Evolutionary conservation across 352 stramenopile genomes (phyloP).

Genomic region (Pythium sukuiense): DNA sequence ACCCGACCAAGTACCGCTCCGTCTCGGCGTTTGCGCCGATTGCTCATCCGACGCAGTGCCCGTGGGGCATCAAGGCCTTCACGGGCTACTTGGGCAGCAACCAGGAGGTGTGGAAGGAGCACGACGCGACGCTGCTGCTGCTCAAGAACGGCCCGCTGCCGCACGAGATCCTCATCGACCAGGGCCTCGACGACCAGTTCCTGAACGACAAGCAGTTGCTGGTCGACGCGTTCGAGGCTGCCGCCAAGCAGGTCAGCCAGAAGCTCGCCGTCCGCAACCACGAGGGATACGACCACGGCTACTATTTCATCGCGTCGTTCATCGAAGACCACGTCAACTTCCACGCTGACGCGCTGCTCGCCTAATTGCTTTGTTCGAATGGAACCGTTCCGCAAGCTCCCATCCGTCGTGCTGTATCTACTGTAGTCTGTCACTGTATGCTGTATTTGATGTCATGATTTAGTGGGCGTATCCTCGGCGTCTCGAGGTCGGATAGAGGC

Average conservation of each 20-base stretch:
- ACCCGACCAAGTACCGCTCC: conserved; percentile 85
- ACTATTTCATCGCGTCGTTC: conserved; percentile 97
- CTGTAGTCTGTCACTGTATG: no score
- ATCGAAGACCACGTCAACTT: conserved; percentile 95
- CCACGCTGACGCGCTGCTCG: conserved; percentile 87
- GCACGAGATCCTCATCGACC: conserved; percentile 88
- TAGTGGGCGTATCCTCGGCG: conserved; percentile 14
- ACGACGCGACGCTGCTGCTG: conserved; percentile 93
- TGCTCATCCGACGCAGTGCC: conserved; percentile 93
- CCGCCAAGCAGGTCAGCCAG: conserved; percentile 81
- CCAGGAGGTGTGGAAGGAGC: conserved; percentile 81
- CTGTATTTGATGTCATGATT: not conserved
- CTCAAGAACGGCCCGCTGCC: conserved; percentile 58
- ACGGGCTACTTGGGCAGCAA: conserved; percentile 94
- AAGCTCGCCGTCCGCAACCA: conserved; percentile 78
- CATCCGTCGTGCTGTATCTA: no score
- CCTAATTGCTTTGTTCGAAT: not conserved
- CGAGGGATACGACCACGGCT: conserved; percentile 97
- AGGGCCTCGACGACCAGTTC: conserved; percentile 90
- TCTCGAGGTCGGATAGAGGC: conserved; percentile 14
- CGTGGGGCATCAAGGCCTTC: conserved; percentile 99
- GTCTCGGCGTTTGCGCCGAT: conserved; percentile 97
- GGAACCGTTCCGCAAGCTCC: no score
- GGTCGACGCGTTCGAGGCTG: conserved; percentile 86
- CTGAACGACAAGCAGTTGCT: conserved; percentile 89